Evolutionary conservation across 495 filamentous ascomycete genomes (phyloP), one percentile per base, ranked within the genome.

Genomic region (Tuber magnatum): DNA sequence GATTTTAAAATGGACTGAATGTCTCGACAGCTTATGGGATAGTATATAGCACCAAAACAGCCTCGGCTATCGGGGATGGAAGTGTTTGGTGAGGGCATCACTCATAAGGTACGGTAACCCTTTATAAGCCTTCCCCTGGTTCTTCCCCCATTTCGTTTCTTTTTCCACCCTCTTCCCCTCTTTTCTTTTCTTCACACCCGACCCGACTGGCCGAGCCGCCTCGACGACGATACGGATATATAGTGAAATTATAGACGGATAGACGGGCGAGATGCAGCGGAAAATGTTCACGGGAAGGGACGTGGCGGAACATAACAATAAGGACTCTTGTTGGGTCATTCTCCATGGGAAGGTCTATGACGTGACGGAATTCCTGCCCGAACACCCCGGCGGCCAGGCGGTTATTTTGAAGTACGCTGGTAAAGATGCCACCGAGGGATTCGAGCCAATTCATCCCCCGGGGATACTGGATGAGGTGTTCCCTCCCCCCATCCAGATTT

Each of bases 391-490:
- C 18, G 93, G 93, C 1, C 85, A 86, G 48, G 88, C 89, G 73
- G 92, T 94, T 76, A 94, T 97, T 76, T 86, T 97, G 73, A 92
- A 92, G 81, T 92, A 92, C 84, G 93, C 93, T 8, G 93, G 93
- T 56, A 93, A 91, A 84, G 93, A 97, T 85, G 93, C 92, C 10
- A 94, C 93, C 6, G 90, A 90, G 73, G 92, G 90, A 82, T 96
- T 91, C 83, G 92, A 93, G 51, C 91, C 92, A 1, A 91, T 94
- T 75, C 93, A 97, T 81, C 89, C 92, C 32, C 88, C 89, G 16
- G 91, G 94, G 78, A 92, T 91, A 7, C 86, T 93, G 41, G 90
- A 93, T 80, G 92, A 90, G 82, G 80, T 81, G 32, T 24, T 39
- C 16, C 24, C 24, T 42, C 35, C 32, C 43, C 24, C 41, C 39